These are phyloP conservation scores for Cyamopsis tetragonoloba DNA, from an alignment of 306 rosid genomes.

Conservation along the genomic window DNA sequence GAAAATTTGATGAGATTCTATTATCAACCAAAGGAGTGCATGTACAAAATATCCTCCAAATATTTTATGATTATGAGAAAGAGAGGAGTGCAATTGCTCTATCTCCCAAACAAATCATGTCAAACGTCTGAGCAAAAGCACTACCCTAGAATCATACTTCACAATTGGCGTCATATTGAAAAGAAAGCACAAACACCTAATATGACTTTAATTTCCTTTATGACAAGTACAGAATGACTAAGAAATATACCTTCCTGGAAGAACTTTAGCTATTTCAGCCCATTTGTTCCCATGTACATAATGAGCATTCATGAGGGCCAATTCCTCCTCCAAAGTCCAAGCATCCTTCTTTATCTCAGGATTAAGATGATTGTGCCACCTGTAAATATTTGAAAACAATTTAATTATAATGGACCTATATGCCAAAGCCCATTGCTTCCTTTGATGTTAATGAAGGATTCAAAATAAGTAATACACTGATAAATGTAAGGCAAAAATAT, in stretches of 20 bases:
- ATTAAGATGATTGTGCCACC: conserved; percentile 98
- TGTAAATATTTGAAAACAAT: conserved; percentile 35
- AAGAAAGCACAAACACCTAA: not conserved
- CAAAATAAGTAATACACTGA: not conserved
- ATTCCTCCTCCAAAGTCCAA: conserved; percentile 88
- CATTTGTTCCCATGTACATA: conserved; percentile 76
- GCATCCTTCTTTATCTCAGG: conserved; percentile 92
- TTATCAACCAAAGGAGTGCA: not conserved
- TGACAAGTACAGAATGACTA: conserved; percentile 9
- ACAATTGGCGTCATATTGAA: not conserved
- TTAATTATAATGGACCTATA: not conserved
- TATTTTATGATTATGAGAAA: not conserved
- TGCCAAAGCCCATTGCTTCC: not conserved
- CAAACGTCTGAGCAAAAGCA: too few relatives aligned
- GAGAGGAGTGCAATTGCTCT: too few relatives aligned
- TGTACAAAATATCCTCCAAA: not conserved
- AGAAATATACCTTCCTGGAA: conserved; percentile 78
- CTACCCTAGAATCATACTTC: not conserved
- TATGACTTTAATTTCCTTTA: conserved; percentile 14
- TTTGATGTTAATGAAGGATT: not conserved
- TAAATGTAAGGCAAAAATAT: not conserved
- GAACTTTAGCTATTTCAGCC: conserved; percentile 92
- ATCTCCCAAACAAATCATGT: too few relatives aligned
- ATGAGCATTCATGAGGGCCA: conserved; percentile 86
- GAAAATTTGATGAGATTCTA: not conserved